Evolutionary conservation across 1,284 basidiomycete species (phyloP).

Genomic region (Leccinum fuscescens): DNA sequence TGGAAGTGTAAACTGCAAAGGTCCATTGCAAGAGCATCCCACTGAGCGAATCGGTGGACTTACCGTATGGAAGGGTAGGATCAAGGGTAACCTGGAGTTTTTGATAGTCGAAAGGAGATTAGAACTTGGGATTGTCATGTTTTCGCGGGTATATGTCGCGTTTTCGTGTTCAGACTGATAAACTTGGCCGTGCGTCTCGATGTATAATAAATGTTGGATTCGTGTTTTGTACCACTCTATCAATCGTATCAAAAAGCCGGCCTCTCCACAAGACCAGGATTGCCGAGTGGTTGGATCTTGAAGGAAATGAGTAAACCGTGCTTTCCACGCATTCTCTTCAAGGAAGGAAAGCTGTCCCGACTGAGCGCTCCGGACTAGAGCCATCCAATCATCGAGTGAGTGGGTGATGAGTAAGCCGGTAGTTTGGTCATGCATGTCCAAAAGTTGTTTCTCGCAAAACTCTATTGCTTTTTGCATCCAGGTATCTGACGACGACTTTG

Average conservation of each 20-base stretch:
- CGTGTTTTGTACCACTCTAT: slow-evolving; percentile 50
- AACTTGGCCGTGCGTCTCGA: slow-evolving; percentile 39
- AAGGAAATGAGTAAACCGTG: slow-evolving; percentile 39
- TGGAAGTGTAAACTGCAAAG: slow-evolving; percentile 52
- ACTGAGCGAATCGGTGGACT: slow-evolving; percentile 9
- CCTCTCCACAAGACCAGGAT: slow-evolving; percentile 42
- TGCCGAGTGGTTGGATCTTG: slow-evolving; percentile 27
- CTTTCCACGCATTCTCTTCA: slow-evolving; percentile 39
- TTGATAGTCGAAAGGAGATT: slow-evolving; percentile 35
- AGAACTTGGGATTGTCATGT: slow-evolving; percentile 31
- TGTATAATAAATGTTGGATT: slow-evolving; percentile 52
- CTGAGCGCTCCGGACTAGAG: slow-evolving; percentile 36
- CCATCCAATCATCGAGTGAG: slow-evolving; percentile 46
- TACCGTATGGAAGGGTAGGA: slow-evolving; percentile 60
- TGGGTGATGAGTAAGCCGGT: slow-evolving; percentile 38
- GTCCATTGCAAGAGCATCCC: not conserved
- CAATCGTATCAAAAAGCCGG: slow-evolving; percentile 53
- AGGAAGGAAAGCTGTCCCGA: slow-evolving; percentile 27
- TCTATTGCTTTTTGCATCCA: slow-evolving; percentile 50
- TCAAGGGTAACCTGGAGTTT: slow-evolving; percentile 47
- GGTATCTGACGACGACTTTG: slow-evolving; percentile 29
- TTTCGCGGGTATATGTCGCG: slow-evolving; percentile 9
- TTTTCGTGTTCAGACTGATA: slow-evolving; percentile 20
- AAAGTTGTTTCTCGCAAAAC: slow-evolving; percentile 49
- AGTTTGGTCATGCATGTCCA: slow-evolving; percentile 40